Evolutionary conservation across 257 asterid species (phyloP).

Genomic region (Fraxinus americana): DNA sequence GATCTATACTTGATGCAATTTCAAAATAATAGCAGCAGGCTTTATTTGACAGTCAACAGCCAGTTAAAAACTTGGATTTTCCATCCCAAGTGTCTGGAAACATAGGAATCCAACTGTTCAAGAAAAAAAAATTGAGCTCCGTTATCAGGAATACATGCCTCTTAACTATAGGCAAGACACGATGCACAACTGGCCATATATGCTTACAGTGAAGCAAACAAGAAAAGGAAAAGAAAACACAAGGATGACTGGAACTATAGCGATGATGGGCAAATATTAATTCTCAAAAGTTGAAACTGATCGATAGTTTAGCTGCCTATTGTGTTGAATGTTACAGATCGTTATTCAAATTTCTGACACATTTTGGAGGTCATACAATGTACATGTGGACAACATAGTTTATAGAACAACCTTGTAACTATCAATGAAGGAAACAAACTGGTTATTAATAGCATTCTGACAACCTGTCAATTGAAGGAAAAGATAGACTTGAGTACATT

Average conservation of each 20-base stretch:
- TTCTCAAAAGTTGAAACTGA: not conserved
- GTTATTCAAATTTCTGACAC: conserved; percentile 1
- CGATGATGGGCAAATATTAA: not conserved
- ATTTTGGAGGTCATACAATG: conserved; percentile 7
- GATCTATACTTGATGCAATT: too few species aligned
- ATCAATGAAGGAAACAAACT: not conserved
- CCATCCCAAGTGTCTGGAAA: not conserved
- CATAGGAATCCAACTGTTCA: not conserved
- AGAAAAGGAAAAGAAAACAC: not conserved
- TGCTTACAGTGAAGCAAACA: not conserved
- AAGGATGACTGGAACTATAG: not conserved
- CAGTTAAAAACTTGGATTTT: too few species aligned
- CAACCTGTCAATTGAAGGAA: not conserved
- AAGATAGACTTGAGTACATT: not conserved
- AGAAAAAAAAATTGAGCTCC: too few species aligned
- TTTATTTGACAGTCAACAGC: too few species aligned
- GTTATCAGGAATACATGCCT: not conserved
- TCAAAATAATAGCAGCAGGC: too few species aligned
- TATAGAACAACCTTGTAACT: conserved; percentile 19
- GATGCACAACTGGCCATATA: not conserved
- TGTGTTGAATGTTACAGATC: conserved; percentile 18
- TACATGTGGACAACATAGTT: conserved; percentile 27
- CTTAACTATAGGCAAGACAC: not conserved
- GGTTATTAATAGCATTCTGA: conserved; percentile 11
- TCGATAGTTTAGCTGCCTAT: not conserved